Evolutionary conservation across 1,284 basidiomycete genomes (phyloP), one percentile per base, ranked within the genome.

Genomic region (Ustilago nuda): DNA sequence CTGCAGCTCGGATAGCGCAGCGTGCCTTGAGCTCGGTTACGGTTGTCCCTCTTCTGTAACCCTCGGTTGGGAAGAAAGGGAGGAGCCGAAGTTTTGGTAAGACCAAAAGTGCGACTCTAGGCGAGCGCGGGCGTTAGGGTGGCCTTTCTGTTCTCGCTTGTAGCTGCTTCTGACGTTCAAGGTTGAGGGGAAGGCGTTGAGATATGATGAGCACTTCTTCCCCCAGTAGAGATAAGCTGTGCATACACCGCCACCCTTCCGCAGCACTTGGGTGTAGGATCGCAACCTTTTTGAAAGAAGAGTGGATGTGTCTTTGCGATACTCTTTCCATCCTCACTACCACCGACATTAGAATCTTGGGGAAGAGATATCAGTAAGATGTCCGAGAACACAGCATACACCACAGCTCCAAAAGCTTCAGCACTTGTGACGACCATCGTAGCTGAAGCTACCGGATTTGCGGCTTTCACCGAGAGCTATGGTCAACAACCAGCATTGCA

Each of bases 381-480:
- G 48, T 30, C 30, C 23, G 15, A 6, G 8, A 32, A 19, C 48
- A 50, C 48, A 30, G n/a, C 41, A 45, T 13, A 37, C 36, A 37
- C 36, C 13, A 50, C 48, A 7, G 11, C n/a, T 50, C 48, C 27
- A 13, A 7, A 12, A 32, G 48, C 48, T 11, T 50, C 48, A 11
- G 27, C 8, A 19, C 15, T 55, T 17, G 52, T 60, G 17, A 39
- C 56, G 1, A 51, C 51, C 0, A 11, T 63, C 7, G 33, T 62
- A n/a, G 45, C 55, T 27, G 62, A 71, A 37, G 58, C 58, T 0
- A 71, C 68, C 2, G 68, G 68, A 19, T 66, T 66, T 35, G 54
- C 68, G n/a, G 68, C 63, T 11, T 56, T 71, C 4, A 27, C n/a
- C 32, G 68, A 70, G 33, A 15, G 13, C 52, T 46, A 56, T 13